Evolutionary conservation across 2,329 filamentous ascomycete genomes (phyloP).

Genomic region (Cytospora piceae): DNA sequence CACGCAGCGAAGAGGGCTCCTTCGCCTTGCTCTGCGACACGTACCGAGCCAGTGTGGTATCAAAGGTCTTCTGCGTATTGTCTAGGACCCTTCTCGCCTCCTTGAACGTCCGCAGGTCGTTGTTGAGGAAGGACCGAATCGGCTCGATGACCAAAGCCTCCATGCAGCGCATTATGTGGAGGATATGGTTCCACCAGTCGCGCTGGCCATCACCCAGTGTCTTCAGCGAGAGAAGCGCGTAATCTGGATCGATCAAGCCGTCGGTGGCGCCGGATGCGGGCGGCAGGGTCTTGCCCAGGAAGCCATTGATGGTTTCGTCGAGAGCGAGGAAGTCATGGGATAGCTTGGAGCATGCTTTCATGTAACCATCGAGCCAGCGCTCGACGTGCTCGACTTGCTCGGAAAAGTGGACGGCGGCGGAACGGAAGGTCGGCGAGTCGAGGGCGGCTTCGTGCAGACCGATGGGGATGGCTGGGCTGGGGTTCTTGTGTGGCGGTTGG

Average conservation of each 20-base stretch:
- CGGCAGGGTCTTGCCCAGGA: slow-evolving; percentile 76
- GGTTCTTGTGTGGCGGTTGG: slow-evolving; percentile 21
- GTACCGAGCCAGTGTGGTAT: slow-evolving; percentile 80
- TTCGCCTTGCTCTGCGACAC: slow-evolving; percentile 88
- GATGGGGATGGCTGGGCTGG: slow-evolving; percentile 67
- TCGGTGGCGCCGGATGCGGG: slow-evolving; percentile 72
- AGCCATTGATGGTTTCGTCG: slow-evolving; percentile 78
- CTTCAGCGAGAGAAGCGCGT: slow-evolving; percentile 84
- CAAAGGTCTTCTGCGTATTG: slow-evolving; percentile 79
- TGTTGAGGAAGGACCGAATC: slow-evolving; percentile 74
- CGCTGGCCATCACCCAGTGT: slow-evolving; percentile 82
- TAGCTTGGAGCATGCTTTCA: slow-evolving; percentile 57
- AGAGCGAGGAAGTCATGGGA: slow-evolving; percentile 69
- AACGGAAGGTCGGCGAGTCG: slow-evolving; percentile 94
- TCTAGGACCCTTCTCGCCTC: slow-evolving; percentile 79
- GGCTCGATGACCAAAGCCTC: slow-evolving; percentile 81
- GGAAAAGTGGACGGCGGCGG: slow-evolving; percentile 80
- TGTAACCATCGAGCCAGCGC: slow-evolving; percentile 78
- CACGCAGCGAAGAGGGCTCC: slow-evolving; percentile 85
- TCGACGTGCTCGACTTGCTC: slow-evolving; percentile 93
- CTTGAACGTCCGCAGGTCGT: slow-evolving; percentile 84
- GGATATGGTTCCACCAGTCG: slow-evolving; percentile 82
- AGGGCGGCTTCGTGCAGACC: slow-evolving; percentile 91
- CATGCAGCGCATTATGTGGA: slow-evolving; percentile 75
- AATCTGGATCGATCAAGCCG: slow-evolving; percentile 90